Conservation (phyloP, 305 asterid genomes). For the Vinca major region DNA sequence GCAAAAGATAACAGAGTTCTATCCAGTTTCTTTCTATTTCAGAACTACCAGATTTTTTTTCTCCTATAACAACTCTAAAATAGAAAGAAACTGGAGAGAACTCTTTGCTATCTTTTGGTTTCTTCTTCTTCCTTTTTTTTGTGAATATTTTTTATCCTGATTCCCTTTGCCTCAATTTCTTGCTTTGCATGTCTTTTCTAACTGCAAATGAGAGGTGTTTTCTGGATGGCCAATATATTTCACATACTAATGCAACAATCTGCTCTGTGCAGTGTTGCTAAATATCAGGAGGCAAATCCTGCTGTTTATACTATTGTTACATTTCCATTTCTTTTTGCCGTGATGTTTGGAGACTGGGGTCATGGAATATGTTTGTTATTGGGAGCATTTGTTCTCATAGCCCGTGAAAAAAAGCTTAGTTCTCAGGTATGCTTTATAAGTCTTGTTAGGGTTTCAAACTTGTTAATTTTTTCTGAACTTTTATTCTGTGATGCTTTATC, state of each 20-base stretch:
- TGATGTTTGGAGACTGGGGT: constrained; percentile 99
- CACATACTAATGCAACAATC: constrained; percentile 20
- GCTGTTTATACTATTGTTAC: constrained; percentile 84
- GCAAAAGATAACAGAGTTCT: no score
- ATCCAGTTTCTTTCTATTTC: no score
- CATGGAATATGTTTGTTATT: constrained; percentile 88
- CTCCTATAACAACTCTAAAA: no score
- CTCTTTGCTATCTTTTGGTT: neutral
- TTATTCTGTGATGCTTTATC: neutral
- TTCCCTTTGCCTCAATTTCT: neutral
- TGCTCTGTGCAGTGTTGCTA: constrained; percentile 59
- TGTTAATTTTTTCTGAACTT: neutral
- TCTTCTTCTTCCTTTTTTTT: neutral
- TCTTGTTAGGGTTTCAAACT: neutral
- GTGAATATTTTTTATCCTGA: neutral
- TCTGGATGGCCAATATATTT: neutral
- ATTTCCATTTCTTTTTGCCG: constrained; percentile 97
- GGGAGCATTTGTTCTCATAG: constrained; percentile 73
- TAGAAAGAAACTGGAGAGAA: neutral
- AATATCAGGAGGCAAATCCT: constrained; percentile 95
- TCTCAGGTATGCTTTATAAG: constrained; percentile 59
- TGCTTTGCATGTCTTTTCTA: neutral
- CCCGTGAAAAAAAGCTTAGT: constrained; percentile 65
- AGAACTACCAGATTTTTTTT: no score
- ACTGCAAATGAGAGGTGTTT: neutral